These are phyloP conservation scores for Candida buenavistaensis DNA, from an alignment of 1,139 yeast genomes.

Conservation along the genomic window DNA sequence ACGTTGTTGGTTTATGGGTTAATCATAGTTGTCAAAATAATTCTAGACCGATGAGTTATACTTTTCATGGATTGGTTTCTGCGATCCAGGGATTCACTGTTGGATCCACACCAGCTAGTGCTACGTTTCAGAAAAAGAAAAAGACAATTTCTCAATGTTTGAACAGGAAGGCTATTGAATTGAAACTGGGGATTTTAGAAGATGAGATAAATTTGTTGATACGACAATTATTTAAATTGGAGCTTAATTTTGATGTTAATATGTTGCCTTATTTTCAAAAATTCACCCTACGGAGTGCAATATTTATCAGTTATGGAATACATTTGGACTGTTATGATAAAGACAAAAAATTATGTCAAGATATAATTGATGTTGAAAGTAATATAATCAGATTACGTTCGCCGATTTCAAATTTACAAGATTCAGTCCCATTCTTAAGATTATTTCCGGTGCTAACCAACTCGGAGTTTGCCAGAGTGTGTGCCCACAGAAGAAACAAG, in stretches of 20 bases:
- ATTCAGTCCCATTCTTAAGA: conserved; percentile 58
- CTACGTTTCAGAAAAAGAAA: conserved; percentile 51
- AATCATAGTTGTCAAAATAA: conserved; percentile 53
- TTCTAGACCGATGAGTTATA: conserved; percentile 66
- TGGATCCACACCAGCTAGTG: conserved; percentile 74
- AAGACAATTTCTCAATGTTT: conserved; percentile 54
- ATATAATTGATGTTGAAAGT: conserved; percentile 65
- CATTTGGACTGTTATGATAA: conserved; percentile 43
- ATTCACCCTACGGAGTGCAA: conserved; percentile 57
- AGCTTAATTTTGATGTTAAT: conserved; percentile 31
- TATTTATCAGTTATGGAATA: conserved; percentile 62
- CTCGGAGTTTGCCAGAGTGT: conserved; percentile 37
- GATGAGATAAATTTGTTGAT: conserved; percentile 19
- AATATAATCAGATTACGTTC: conserved; percentile 63
- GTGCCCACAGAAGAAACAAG: conserved; percentile 41
- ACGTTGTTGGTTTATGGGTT: conserved; percentile 56
- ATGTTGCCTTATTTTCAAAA: conserved; percentile 47
- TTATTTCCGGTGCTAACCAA: conserved; percentile 25
- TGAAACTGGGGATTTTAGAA: conserved; percentile 18
- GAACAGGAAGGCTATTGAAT: conserved; percentile 48
- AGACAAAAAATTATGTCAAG: conserved; percentile 44
- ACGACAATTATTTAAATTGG: conserved; percentile 23
- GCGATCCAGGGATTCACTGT: conserved; percentile 65
- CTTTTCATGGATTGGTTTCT: conserved; percentile 69
- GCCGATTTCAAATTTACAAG: conserved; percentile 60